Base-by-base conservation (phyloP, 2,329 filamentous ascomycete genomes). In the Ophiosphaerella narmari region DNA sequence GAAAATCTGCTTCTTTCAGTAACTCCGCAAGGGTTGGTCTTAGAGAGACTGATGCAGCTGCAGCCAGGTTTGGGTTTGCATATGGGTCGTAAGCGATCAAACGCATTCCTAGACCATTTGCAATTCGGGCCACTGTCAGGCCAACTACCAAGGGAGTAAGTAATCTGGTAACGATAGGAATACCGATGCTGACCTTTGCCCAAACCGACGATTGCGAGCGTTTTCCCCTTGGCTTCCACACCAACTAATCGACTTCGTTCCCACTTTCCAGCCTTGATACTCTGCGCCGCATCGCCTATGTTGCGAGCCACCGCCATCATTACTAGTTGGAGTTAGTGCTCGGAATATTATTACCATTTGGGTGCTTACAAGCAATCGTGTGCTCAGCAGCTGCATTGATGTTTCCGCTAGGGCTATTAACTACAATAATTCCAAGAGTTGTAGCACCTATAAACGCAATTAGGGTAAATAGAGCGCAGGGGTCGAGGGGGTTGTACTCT, bases 311-410 rank as follows among this genome's bases (percentile, higher is more conserved):
- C 85, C 0, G 88, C 84, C 73, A 94, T 83, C 48, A 93, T 77
- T 36, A 94, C 77, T 45, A 21, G 14, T 8, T 13, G 58, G 54
- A 0, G 60, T 76, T 43, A 76, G 70, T 50, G 21, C 14, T 16
- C 1, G 16, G 5, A 6, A 14, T 9, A 4, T 3, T 29, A 5
- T 1, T 8, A 29, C 35, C 23, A 16, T 24, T 31, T 23, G 34
- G 12, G 18, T 36, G 66, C 77, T 47, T 39, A 75, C 74, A 53
- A 11, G 74, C 86, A 45, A 92, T 82, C 0, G 89, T 91, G 63
- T 91, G 89, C 67, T 91, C 89, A 0, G 89, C 89, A 0, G 89
- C 90, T 0, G 90, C 89, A 49, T 88, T 83, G 59, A 92, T 91
- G 67, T 94, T 94, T 2, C 90, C 90, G 14, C 84, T 83, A 0